Evolutionary conservation across 352 stramenopile genomes (phyloP).

Genomic region (Globisporangium apiculatum): DNA sequence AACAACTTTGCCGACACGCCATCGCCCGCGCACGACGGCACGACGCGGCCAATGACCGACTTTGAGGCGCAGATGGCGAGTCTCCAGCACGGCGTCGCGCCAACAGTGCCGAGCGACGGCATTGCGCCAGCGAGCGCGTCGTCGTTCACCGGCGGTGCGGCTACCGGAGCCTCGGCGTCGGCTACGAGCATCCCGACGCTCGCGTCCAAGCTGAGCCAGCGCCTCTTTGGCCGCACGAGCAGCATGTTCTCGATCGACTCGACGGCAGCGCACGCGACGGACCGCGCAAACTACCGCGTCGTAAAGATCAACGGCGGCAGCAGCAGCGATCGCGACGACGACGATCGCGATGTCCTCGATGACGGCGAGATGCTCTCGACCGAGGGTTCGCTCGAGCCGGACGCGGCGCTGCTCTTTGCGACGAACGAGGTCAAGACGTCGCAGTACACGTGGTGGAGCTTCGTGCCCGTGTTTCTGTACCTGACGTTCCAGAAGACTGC

Average conservation of each 20-base stretch:
- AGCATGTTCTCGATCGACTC: constrained; percentile 64
- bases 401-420: constrained; percentile 37
- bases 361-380: constrained; percentile 8
- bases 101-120: constrained; percentile 4
- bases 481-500: constrained; percentile 85
- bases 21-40: constrained; percentile 16
- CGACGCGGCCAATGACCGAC: constrained; percentile 26
- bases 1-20: constrained; percentile 18
- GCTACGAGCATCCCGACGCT: constrained; percentile 11
- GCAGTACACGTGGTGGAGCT: constrained; percentile 87
- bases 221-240: constrained; percentile 31
- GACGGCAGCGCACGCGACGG: constrained; percentile 6
- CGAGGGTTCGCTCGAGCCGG: constrained; percentile 9
- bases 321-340: background rate
- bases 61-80: constrained; percentile 47
- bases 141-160: constrained; percentile 5
- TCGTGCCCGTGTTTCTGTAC: constrained; percentile 83
- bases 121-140: constrained; percentile 7
- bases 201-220: constrained; percentile 24
- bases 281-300: constrained; percentile 54
- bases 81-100: background rate
- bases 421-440: constrained; percentile 82
- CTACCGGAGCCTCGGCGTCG: constrained; percentile 1
- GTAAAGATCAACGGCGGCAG: constrained; percentile 63
- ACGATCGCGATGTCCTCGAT: background rate